Base-by-base conservation (phyloP, 306 rosid species). In the Biancaea sappan region DNA sequence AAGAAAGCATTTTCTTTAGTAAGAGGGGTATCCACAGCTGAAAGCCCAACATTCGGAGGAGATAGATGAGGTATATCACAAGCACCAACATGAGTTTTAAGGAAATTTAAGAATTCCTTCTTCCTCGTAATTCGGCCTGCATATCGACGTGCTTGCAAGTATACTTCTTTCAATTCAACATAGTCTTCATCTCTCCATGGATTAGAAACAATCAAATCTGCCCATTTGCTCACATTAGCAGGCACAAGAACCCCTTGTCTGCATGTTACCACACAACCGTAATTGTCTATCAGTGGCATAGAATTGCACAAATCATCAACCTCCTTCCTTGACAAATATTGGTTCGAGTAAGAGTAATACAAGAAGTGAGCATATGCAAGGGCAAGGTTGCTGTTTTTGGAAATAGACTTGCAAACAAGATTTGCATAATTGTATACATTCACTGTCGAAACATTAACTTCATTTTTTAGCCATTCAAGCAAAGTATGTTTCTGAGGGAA, bases 151-250 rank as follows among this genome's bases (percentile, higher is more conserved):
- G 79, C 19, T 11, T 3, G 22, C 76, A 88, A 43, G 61, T 93
- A 90, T n/a, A 57, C 80, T n/a, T 80, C 85, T 13, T 83, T 82
- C 25, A 93, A 59, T 73, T 88, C 96, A 53, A 93, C 82, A 44
- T 67, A 87, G 25, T 72, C 79, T 73, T 81, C 83, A 28, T 43
- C 46, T 69, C 69, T 80, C 96, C 98, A 93, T 24, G 85, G 76
- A 86, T 90, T 87, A 15, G 88, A 84, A 63, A 56, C 86, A 47
- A 86, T 70, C 84, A 90, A 77, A 24, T 40, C 76, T 4, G 85
- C 84, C 96, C 98, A 93, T 57, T 86, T 86, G 82, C 98, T 90
- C 56, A 62, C 82, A 3, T 80, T 82, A 47, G 95, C 91, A 3
- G 96, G 98, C 22, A 90, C 83, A 53, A 89, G 82, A 70, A 90